Percentiles rank a stretch among this genome's conserved stretches.
phyloP scores from a whole-genome alignment of 768 basidiomycete genomes.

The Tephrocybe sp. region DNA sequence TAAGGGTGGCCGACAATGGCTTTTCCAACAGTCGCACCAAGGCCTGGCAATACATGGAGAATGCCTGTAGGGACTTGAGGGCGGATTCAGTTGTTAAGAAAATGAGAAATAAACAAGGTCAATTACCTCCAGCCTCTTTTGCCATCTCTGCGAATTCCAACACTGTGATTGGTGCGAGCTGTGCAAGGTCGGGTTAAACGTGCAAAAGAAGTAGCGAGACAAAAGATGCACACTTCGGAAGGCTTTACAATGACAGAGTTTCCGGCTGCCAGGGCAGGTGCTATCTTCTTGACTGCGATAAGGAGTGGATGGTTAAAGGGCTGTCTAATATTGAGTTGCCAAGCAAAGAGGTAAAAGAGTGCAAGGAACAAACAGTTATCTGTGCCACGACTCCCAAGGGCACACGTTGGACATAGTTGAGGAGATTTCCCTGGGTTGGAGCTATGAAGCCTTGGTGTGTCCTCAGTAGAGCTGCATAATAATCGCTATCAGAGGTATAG shows the following conservation, averaged over 20 bases:
- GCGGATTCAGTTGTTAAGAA: background rate
- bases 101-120: background rate
- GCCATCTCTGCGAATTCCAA: slow-evolving; percentile 74
- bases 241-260: slow-evolving; percentile 85
- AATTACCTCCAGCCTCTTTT: slow-evolving; percentile 60
- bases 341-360: background rate
- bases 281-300: slow-evolving; percentile 88
- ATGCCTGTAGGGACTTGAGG: slow-evolving; percentile 75
- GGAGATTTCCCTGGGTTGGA: slow-evolving; percentile 75
- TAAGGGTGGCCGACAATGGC: slow-evolving; percentile 63
- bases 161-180: slow-evolving; percentile 76
- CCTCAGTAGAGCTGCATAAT: slow-evolving; percentile 72
- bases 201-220: background rate
- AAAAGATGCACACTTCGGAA: slow-evolving; percentile 53
- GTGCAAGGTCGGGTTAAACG: background rate
- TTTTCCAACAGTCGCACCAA: slow-evolving; percentile 62
- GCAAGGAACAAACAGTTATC: slow-evolving; percentile 60
- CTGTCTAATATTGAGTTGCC: slow-evolving; percentile 30
- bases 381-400: slow-evolving; percentile 90
- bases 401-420: slow-evolving; percentile 78
- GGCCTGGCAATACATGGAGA: slow-evolving; percentile 73
- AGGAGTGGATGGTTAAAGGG: slow-evolving; percentile 91
- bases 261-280: slow-evolving; percentile 81
- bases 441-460: slow-evolving; percentile 70
- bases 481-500: slow-evolving; percentile 48